These are phyloP conservation scores for Boletus rubroflammeus DNA, from an alignment of 768 basidiomycete species.

Conservation along the genomic window DNA sequence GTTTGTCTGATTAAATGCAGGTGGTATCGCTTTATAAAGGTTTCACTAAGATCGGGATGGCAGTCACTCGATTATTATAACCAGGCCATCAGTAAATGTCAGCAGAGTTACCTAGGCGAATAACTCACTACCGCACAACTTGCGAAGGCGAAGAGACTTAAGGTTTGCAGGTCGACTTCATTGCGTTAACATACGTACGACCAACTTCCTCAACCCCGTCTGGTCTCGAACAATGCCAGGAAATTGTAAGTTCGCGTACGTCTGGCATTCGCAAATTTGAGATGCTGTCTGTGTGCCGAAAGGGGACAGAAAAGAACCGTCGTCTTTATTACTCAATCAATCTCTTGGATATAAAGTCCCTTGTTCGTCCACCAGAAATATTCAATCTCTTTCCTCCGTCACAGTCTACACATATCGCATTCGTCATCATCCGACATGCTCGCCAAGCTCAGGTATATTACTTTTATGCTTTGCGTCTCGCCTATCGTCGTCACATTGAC, in stretches of 20 bases:
- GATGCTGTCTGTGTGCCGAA: too few species aligned
- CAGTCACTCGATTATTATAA: not conserved
- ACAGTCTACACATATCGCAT: not conserved
- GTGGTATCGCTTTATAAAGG: not conserved
- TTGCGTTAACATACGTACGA: not conserved
- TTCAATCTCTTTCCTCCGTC: not conserved
- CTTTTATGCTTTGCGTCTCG: not conserved
- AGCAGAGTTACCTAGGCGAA: not conserved
- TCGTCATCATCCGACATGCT: not conserved
- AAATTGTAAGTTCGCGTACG: not conserved
- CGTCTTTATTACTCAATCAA: not conserved
- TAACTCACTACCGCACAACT: not conserved
- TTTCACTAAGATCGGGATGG: not conserved
- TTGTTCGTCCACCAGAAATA: not conserved
- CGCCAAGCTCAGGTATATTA: constrained; percentile 1
- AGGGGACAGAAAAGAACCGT: not conserved
- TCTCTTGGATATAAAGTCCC: not conserved
- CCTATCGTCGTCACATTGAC: not conserved
- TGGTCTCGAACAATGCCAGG: too few species aligned
- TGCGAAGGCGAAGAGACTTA: not conserved
- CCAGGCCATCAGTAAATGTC: too few species aligned
- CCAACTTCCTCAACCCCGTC: rapidly evolving
- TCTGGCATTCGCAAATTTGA: not conserved
- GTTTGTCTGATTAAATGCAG: not conserved
- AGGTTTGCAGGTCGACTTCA: not conserved